Evolutionary conservation across 2,329 filamentous ascomycete species (phyloP), one percentile per base, ranked within the genome.

Genomic region (Colletotrichum lupini): DNA sequence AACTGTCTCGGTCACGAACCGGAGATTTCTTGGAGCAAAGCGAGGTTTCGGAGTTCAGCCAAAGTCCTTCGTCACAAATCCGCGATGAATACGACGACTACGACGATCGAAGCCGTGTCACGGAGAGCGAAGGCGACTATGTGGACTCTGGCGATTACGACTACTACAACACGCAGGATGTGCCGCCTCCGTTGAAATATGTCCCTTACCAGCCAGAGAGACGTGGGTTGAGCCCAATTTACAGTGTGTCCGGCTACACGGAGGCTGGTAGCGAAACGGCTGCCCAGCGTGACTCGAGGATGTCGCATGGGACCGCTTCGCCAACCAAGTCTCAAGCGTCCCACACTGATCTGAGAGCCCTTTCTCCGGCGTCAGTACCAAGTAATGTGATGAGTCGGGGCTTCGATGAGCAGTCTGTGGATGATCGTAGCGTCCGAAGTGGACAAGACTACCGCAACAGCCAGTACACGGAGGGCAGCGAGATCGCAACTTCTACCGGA

Each of bases 221-320:
- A 65, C 92, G 94, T 55, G 92, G 92, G 12, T 84, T 97, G 61
- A 98, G 95, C 79, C 96, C 96, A 0, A 95, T 97, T 73, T 95
- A 97, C 77, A 98, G 95, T 78, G 94, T 98, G 19, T 96, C 95
- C 12, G 97, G 95, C 75, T 96, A 95, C 78, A 92, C 91, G 4
- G 92, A 95, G 77, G 90, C 91, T 59, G 91, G 91, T 66, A 92
- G 87, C 77, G 88, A 92, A 74, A 84, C 85, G 32, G 87, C 87
- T 42, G 83, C 83, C 35, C 89, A 89, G 77, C 89, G 89, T 61
- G 88, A 92, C 72, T 90, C 91, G 1, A 83, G 86, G 70, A 83
- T 88, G 37, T 87, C 87, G 57, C 87, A 86, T 16, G 81, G 81
- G 19, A 81, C 83, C 3, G 85, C 84, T 24, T 93, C 93, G 1